Evolutionary conservation across 352 stramenopile genomes (phyloP).

Genomic region (Globisporangium nagaii): DNA sequence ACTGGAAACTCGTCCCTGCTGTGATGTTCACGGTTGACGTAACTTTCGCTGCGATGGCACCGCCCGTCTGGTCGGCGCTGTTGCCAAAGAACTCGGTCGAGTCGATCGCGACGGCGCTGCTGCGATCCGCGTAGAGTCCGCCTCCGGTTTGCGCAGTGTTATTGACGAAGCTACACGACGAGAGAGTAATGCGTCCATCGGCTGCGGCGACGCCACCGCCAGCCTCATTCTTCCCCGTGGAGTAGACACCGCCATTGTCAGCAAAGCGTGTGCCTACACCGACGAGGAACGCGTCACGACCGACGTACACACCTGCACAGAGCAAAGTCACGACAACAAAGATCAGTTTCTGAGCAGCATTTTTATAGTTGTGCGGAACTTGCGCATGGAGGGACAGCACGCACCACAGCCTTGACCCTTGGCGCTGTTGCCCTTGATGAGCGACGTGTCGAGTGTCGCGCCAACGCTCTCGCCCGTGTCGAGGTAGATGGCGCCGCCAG

Average conservation of each 20-base stretch:
- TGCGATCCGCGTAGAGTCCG: constrained; percentile 34
- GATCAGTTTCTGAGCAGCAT: too few species aligned
- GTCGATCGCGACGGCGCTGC: constrained; percentile 14
- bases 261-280: constrained; percentile 19
- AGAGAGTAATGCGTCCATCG: constrained; percentile 31
- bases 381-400: too few species aligned
- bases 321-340: neutral
- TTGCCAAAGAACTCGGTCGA: constrained; percentile 34
- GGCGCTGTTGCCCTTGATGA: constrained; percentile 30
- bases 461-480: constrained; percentile 40
- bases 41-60: constrained; percentile 24
- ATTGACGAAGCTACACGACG: constrained; percentile 22
- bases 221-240: constrained; percentile 50
- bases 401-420: constrained; percentile 43
- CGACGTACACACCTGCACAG: constrained; percentile 38
- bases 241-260: constrained; percentile 35
- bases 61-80: constrained; percentile 35
- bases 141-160: constrained; percentile 52
- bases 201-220: constrained; percentile 40
- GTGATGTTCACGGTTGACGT: constrained; percentile 16
- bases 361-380: too few species aligned
- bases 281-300: constrained; percentile 30
- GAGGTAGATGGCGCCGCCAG: constrained; percentile 47
- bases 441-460: constrained; percentile 20
- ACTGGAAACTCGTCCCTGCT: constrained; percentile 17